These are phyloP conservation scores for Aspergillus fischeri DNA, from an alignment of 2,329 filamentous ascomycete species.

Conservation along the genomic window DNA sequence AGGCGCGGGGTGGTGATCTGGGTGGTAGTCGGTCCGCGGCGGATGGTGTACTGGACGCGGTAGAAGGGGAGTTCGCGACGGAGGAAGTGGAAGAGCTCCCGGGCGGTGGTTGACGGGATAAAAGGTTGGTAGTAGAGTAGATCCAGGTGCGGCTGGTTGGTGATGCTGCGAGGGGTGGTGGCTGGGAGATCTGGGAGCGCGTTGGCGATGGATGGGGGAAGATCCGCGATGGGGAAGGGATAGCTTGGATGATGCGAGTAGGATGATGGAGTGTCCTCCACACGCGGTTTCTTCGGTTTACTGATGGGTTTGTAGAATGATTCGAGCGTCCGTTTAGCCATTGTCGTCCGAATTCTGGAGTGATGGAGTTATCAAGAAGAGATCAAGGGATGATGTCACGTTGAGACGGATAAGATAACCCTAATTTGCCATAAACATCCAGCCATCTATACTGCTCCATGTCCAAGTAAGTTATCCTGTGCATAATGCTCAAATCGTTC, in stretches of 20 bases:
- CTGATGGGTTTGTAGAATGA: conserved; percentile 59
- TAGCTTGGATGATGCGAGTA: conserved; percentile 48
- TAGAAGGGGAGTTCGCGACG: conserved; percentile 71
- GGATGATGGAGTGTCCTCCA: background rate
- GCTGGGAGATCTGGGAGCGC: conserved; percentile 31
- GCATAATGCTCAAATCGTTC: no score
- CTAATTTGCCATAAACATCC: no score
- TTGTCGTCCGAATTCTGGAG: conserved; percentile 4
- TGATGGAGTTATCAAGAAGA: background rate
- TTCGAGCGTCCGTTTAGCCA: conserved; percentile 62
- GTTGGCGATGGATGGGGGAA: conserved; percentile 40
- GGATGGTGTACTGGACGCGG: conserved; percentile 68
- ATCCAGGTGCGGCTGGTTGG: conserved; percentile 66
- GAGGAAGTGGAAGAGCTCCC: conserved; percentile 65
- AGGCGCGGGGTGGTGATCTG: conserved; percentile 60
- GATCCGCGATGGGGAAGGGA: conserved; percentile 48
- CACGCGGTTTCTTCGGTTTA: conserved; percentile 38
- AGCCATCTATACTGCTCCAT: no score
- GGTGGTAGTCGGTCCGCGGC: conserved; percentile 59
- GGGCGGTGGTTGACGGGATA: conserved; percentile 54
- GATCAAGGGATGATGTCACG: background rate
- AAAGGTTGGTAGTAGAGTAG: conserved; percentile 74
- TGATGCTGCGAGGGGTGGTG: conserved; percentile 53
- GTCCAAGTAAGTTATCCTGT: no score
- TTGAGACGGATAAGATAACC: no score